Evolutionary conservation across 345 rosid genomes (phyloP).

Genomic region (Eucalyptus cloeziana): DNA sequence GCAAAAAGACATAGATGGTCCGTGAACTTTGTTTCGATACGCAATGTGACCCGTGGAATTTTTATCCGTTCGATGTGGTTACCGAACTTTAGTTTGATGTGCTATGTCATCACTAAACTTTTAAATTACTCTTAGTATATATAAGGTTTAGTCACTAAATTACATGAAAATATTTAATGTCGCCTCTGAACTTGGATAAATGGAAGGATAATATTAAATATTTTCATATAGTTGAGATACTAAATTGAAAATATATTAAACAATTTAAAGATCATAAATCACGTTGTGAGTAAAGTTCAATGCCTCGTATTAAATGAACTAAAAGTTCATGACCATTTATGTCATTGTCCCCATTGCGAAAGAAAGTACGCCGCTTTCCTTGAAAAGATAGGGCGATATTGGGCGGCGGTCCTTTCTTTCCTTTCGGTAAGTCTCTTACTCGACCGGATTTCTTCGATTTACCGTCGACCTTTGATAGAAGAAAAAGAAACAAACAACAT

Average conservation of each 20-base stretch:
- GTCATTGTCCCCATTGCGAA: not conserved
- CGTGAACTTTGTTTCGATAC: not conserved
- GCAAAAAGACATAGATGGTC: too few relatives aligned
- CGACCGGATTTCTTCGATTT: not conserved
- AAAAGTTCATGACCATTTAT: not conserved
- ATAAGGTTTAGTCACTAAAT: not conserved
- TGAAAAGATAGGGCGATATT: not conserved
- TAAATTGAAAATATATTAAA: not conserved
- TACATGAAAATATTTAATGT: too few relatives aligned
- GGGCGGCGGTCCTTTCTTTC: not conserved
- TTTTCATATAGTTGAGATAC: not conserved
- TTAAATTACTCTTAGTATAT: too few relatives aligned
- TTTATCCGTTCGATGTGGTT: too few relatives aligned
- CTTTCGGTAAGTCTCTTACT: not conserved
- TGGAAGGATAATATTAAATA: not conserved
- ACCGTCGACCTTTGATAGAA: too few relatives aligned
- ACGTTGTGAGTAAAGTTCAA: not conserved
- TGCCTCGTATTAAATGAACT: too few relatives aligned
- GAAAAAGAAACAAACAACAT: not conserved
- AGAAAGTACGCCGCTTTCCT: not conserved
- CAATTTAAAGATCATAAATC: accelerated
- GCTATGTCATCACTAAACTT: not conserved
- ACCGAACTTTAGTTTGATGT: too few relatives aligned
- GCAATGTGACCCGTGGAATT: accelerated
- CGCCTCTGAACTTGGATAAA: accelerated